These are phyloP conservation scores for Madurella mycetomatis DNA, from an alignment of 2,329 filamentous ascomycete genomes.

Conservation along the genomic window DNA sequence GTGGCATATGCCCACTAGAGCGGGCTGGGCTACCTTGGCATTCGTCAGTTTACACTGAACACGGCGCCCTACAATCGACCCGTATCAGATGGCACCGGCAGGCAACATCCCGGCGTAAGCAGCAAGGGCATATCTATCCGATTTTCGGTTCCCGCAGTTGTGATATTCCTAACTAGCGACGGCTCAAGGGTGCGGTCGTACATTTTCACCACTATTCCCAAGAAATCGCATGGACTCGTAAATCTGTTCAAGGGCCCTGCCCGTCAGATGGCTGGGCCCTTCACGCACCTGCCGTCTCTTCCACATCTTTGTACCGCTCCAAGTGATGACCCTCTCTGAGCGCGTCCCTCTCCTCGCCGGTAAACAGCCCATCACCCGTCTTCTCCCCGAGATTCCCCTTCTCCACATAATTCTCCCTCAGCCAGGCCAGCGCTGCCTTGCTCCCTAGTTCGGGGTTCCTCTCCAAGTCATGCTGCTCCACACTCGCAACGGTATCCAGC, in stretches of 20 bases:
- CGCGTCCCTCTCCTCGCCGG: slow-evolving; percentile 23
- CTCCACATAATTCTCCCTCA: slow-evolving; percentile 28
- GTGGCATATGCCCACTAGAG: neutral
- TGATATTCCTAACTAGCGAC: too few relatives aligned
- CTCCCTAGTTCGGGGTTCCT: slow-evolving; percentile 15
- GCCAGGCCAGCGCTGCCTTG: slow-evolving; percentile 21
- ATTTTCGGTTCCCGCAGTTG: neutral
- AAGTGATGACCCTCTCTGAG: slow-evolving; percentile 22
- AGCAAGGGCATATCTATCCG: neutral
- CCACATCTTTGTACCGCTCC: slow-evolving; percentile 17
- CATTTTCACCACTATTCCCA: too few relatives aligned
- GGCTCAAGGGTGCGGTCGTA: too few relatives aligned
- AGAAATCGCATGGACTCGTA: too few relatives aligned
- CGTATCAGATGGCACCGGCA: neutral
- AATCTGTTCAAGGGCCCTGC: neutral
- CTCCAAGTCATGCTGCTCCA: slow-evolving; percentile 28
- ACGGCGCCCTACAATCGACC: neutral
- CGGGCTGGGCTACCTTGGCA: neutral
- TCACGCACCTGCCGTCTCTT: slow-evolving; percentile 26
- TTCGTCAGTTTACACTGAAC: neutral
- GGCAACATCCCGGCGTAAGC: neutral
- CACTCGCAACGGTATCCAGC: slow-evolving; percentile 30
- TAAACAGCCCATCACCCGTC: slow-evolving; percentile 29
- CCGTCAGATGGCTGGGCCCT: neutral
- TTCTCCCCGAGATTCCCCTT: slow-evolving; percentile 30